Conservation (phyloP, 2,329 filamentous ascomycete species). For the Didymella pomorum region DNA sequence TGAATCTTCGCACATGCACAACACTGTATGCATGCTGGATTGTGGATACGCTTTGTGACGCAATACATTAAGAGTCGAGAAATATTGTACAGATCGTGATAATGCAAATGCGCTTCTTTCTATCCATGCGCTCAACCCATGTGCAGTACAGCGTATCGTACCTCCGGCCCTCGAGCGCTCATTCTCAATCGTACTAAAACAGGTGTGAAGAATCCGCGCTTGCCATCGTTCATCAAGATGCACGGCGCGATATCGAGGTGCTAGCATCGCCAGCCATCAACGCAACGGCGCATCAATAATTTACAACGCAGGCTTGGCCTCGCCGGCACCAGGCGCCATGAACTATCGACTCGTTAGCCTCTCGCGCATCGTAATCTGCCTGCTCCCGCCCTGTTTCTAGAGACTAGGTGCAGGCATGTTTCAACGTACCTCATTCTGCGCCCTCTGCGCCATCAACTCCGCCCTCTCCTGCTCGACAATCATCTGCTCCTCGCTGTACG, state of each 20-base stretch:
- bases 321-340: slow-evolving; percentile 44
- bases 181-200: slow-evolving; percentile 33
- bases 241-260: not conserved
- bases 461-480: slow-evolving; percentile 97
- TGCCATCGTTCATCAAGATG: not conserved
- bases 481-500: slow-evolving; percentile 95
- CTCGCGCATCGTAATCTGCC: too few species aligned
- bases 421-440: slow-evolving; percentile 69
- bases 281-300: not conserved
- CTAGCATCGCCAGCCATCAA: not conserved
- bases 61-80: slow-evolving; percentile 42
- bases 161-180: not conserved
- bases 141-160: slow-evolving; percentile 25
- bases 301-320: slow-evolving; percentile 49
- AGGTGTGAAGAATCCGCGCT: slow-evolving; percentile 15
- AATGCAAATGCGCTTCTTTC: slow-evolving; percentile 7
- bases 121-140: not conserved
- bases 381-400: too few species aligned
- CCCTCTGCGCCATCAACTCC: slow-evolving; percentile 92
- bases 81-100: slow-evolving; percentile 39
- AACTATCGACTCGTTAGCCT: slow-evolving; percentile 33
- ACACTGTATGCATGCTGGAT: too few species aligned
- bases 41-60: slow-evolving; percentile 19
- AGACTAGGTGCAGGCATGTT: too few species aligned
- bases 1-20: too few species aligned